phyloP scores from a whole-genome alignment of 2,329 filamentous ascomycete genomes.

The Aureobasidium sp. region DNA sequence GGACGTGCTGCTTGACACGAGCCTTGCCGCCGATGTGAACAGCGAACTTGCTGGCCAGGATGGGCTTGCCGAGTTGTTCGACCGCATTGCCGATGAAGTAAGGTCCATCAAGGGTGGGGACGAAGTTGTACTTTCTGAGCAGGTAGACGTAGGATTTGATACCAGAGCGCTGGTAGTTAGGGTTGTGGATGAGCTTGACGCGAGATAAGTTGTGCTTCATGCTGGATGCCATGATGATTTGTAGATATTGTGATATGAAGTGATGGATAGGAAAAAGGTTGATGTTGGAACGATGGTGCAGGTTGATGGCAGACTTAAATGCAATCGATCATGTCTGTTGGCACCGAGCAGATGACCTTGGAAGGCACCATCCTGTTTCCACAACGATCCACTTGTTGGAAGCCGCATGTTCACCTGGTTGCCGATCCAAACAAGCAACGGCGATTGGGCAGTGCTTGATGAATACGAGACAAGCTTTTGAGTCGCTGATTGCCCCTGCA shows the following conservation, averaged over 20 bases:
- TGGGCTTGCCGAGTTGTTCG: constrained; percentile 39
- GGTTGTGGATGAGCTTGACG: constrained; percentile 23
- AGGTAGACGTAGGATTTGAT: constrained; percentile 24
- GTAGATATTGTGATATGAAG: constrained; percentile 17
- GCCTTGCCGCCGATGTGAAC: constrained; percentile 39
- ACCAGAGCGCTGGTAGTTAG: constrained; percentile 23
- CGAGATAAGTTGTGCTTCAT: constrained; percentile 19
- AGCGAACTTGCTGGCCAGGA: constrained; percentile 24
- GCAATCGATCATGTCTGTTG: not conserved
- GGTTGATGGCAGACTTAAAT: constrained; percentile 16
- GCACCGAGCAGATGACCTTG: not conserved
- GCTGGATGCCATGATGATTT: constrained; percentile 13
- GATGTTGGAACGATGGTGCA: constrained; percentile 18
- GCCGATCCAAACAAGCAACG: constrained; percentile 7
- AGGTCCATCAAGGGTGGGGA: constrained; percentile 54
- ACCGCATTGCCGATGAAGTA: constrained; percentile 46
- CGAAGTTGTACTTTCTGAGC: constrained; percentile 41
- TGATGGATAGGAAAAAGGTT: constrained; percentile 12
- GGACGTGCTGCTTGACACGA: constrained; percentile 36
- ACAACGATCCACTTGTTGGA: not conserved
- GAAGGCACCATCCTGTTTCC: not conserved
- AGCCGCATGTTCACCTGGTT: not conserved
- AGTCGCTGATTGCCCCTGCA: constrained; percentile 3
- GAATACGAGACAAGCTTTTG: constrained; percentile 8
- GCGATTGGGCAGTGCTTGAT: constrained; percentile 2